A percentile compares a stretch with the other conserved stretches of the same genome.
These are phyloP conservation scores for Tricharina praecox DNA, from an alignment of 495 filamentous ascomycete genomes.

Conservation along the genomic window DNA sequence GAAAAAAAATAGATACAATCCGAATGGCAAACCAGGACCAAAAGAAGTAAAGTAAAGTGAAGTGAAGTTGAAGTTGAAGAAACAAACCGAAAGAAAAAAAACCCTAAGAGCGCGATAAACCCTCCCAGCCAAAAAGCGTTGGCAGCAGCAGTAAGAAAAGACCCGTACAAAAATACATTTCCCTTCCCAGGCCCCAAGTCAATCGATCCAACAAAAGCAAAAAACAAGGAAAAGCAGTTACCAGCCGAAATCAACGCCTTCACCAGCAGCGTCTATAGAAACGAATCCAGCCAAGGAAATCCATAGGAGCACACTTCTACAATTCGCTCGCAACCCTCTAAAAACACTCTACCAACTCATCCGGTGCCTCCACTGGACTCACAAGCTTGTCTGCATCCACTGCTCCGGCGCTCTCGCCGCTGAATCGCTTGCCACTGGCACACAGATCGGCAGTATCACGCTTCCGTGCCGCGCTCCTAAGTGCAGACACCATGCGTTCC, in stretches of 20 bases:
- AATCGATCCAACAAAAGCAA: not conserved
- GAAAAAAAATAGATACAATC: not conserved
- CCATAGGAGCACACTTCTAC: slow-evolving; percentile 1
- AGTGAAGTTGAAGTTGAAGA: not conserved
- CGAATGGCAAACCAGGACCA: not conserved
- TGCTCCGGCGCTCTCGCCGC: not conserved
- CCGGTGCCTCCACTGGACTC: not conserved
- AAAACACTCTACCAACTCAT: not conserved
- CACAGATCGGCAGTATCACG: slow-evolving; percentile 36
- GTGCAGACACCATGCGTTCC: slow-evolving; percentile 75
- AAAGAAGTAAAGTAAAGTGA: not conserved
- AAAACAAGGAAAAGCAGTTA: not conserved
- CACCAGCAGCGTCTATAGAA: slow-evolving; percentile 5
- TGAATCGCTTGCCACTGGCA: not conserved
- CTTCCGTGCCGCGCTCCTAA: slow-evolving; percentile 73
- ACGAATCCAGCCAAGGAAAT: not conserved
- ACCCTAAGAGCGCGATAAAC: not conserved
- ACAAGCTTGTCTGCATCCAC: not conserved
- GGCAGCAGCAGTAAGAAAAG: too few relatives aligned
- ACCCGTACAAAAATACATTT: too few relatives aligned
- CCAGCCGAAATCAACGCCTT: slow-evolving; percentile 4
- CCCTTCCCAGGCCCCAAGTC: too few relatives aligned
- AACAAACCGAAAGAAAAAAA: not conserved
- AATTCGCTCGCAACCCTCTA: not conserved
- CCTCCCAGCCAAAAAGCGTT: too few relatives aligned